Percentiles rank a stretch among this genome's conserved stretches.
phyloP scores from a whole-genome alignment of 257 asterid species.

The Eustoma russellianum region DNA sequence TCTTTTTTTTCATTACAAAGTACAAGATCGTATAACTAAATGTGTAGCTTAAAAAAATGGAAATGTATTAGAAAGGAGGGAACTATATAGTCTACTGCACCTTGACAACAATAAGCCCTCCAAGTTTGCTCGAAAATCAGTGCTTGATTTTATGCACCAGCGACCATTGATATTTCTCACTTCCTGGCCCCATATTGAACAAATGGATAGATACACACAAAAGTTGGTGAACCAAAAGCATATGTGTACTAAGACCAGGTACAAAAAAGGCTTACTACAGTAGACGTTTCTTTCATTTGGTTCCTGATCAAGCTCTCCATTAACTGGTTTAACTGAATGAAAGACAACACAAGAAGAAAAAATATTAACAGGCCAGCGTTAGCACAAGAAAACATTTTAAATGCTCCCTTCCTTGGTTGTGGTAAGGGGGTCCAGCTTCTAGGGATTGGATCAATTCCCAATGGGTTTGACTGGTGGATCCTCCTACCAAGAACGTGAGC shows the following conservation, averaged over 20 bases:
- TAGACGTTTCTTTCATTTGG: conserved; percentile 43
- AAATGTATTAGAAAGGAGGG: too few relatives aligned
- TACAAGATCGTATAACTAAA: too few relatives aligned
- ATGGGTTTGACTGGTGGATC: too few relatives aligned
- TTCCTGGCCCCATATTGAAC: conserved; percentile 38
- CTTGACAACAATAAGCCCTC: conserved; percentile 83
- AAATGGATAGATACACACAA: neutral
- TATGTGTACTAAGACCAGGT: conserved; percentile 5
- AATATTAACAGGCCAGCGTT: conserved; percentile 9
- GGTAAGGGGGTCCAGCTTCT: too few relatives aligned
- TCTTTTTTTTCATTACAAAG: too few relatives aligned
- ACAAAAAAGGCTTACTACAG: conserved; percentile 39
- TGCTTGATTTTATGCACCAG: conserved; percentile 77
- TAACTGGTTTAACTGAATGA: conserved; percentile 59
- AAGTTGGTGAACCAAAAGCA: neutral
- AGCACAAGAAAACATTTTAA: neutral
- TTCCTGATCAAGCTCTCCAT: conserved; percentile 73
- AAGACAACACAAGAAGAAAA: conserved; percentile 15
- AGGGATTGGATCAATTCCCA: too few relatives aligned
- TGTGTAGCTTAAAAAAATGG: too few relatives aligned
- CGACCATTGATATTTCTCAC: conserved; percentile 70
- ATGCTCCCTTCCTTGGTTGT: too few relatives aligned
- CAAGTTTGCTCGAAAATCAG: conserved; percentile 32
- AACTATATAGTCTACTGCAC: conserved; percentile 27
- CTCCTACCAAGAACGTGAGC: too few relatives aligned